Conservation (phyloP, 1,284 basidiomycete genomes). For the Mycena citricolor region DNA sequence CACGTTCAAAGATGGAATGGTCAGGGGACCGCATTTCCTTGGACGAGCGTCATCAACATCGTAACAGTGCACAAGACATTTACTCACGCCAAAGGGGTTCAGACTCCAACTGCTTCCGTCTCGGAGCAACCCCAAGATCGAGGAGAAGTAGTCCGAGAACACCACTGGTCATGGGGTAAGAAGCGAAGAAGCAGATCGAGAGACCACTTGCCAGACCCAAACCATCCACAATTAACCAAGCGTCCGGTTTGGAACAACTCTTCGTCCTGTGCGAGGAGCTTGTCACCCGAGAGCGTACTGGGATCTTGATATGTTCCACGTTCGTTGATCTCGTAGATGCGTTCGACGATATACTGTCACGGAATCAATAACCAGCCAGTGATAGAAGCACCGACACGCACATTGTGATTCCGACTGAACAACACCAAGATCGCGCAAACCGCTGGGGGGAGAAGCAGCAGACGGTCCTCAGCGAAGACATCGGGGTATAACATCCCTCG, state of each 20-base stretch:
- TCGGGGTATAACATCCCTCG: conserved; percentile 69
- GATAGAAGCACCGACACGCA: conserved; percentile 35
- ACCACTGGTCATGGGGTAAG: conserved; percentile 38
- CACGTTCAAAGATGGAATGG: conserved; percentile 67
- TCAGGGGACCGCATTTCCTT: conserved; percentile 64
- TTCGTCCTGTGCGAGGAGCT: conserved; percentile 65
- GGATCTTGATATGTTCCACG: conserved; percentile 59
- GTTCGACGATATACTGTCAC: conserved; percentile 75
- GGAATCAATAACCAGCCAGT: conserved; percentile 10
- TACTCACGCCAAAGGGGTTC: conserved; percentile 59
- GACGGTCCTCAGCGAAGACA: conserved; percentile 72
- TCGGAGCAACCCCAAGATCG: conserved; percentile 71
- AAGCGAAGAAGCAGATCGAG: not conserved
- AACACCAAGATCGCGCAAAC: conserved; percentile 72
- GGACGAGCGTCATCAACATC: not conserved
- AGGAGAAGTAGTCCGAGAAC: conserved; percentile 76
- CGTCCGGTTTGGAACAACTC: conserved; percentile 81
- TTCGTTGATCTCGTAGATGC: conserved; percentile 79
- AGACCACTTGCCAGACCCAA: conserved; percentile 45
- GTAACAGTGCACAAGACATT: not conserved
- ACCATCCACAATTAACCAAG: conserved; percentile 78
- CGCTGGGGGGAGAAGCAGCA: conserved; percentile 80
- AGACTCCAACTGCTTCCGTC: conserved; percentile 72
- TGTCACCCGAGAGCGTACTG: conserved; percentile 36
- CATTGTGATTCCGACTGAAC: conserved; percentile 87